These are phyloP conservation scores for Ogataea zsoltii DNA, from an alignment of 805 yeast genomes.

Conservation along the genomic window DNA sequence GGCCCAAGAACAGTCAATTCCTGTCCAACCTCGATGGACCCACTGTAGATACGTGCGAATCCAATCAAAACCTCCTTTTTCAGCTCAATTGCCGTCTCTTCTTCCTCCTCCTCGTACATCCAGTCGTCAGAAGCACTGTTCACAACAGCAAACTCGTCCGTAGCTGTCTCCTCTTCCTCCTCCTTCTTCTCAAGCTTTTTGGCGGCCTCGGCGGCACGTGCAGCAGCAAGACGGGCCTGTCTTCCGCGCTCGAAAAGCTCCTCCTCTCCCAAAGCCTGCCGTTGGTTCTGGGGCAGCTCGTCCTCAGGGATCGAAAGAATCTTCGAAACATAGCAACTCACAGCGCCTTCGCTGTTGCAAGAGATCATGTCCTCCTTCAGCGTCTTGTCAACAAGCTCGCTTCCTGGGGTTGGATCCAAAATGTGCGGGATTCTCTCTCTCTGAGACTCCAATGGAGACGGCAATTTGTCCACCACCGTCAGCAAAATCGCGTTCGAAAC, in stretches of 20 bases:
- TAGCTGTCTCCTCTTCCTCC: conserved; percentile 4
- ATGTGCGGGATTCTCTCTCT: conserved; percentile 66
- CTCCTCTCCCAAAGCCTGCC: conserved; percentile 45
- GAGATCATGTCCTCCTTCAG: conserved; percentile 56
- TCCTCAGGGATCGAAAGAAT: conserved; percentile 81
- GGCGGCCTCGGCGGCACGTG: conserved; percentile 59
- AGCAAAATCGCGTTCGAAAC: conserved; percentile 81
- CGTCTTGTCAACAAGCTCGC: conserved; percentile 45
- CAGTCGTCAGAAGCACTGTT: conserved; percentile 28
- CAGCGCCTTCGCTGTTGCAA: conserved; percentile 70
- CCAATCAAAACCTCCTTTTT: conserved; percentile 74
- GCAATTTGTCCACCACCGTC: conserved; percentile 80
- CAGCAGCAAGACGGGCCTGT: conserved; percentile 65
- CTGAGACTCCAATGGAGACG: conserved; percentile 83
- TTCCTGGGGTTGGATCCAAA: conserved; percentile 57
- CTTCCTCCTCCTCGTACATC: conserved; percentile 52
- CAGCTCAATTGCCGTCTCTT: conserved; percentile 39
- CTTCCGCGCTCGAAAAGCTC: conserved; percentile 64
- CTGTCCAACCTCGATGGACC: conserved; percentile 75
- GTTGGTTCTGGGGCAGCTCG: conserved; percentile 66
- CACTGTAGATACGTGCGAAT: conserved; percentile 86
- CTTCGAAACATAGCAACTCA: conserved; percentile 82
- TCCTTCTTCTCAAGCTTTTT: conserved; percentile 34
- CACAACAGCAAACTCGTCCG: conserved; percentile 23
- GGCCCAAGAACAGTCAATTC: conserved; percentile 80